phyloP scores from a whole-genome alignment of 441 rosid genomes.

The Adansonia grandidieri region DNA sequence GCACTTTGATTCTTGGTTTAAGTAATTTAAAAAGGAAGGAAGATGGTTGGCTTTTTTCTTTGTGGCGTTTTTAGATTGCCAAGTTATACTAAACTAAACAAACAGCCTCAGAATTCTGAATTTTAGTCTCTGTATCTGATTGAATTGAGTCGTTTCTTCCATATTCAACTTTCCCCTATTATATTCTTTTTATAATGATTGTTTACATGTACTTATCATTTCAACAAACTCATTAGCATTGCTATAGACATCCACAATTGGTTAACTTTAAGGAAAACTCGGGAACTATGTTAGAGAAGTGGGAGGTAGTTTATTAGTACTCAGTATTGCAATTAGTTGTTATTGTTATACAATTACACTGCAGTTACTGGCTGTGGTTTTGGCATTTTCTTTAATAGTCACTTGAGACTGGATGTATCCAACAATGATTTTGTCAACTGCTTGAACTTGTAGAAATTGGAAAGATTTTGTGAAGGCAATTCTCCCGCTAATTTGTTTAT shows the following conservation, averaged over 20 bases:
- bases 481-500: not conserved
- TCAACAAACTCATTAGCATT: not conserved
- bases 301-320: not conserved
- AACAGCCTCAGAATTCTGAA: not conserved
- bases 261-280: not conserved
- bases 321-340: not conserved
- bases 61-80: constrained; percentile 10
- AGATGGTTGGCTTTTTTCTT: not conserved
- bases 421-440: not conserved
- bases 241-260: no score
- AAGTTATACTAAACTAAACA: not conserved
- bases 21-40: not conserved
- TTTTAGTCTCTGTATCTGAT: not conserved
- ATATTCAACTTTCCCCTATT: not conserved
- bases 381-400: not conserved
- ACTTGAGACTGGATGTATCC: not conserved
- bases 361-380: not conserved
- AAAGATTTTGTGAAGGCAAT: not conserved
- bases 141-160: not conserved
- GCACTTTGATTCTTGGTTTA: not conserved
- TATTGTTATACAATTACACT: not conserved
- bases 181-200: not conserved
- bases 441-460: not conserved
- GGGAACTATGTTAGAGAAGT: not conserved
- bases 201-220: not conserved